Conservation (phyloP, 305 asterid genomes). For the Petunia hybrid region DNA sequence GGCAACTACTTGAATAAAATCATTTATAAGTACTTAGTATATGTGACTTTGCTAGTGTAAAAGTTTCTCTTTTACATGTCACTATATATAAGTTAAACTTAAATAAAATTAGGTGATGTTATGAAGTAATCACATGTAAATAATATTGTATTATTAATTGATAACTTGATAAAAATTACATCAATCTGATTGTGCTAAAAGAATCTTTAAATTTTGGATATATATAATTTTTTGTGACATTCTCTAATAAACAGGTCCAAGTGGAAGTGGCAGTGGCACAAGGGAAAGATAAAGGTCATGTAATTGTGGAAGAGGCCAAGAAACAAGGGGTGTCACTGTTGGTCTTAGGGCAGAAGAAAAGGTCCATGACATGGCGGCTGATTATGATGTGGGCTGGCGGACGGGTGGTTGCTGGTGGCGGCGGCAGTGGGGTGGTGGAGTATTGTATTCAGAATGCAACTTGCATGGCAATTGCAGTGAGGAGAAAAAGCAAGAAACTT, state of each 20-base stretch:
- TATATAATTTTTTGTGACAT: too few relatives aligned
- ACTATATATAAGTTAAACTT: background rate
- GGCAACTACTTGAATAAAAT: too few relatives aligned
- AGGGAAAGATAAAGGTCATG: constrained; percentile 77
- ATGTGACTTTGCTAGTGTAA: too few relatives aligned
- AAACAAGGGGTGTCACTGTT: constrained; percentile 56
- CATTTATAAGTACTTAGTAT: too few relatives aligned
- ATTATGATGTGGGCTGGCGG: constrained; percentile 74
- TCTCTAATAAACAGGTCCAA: constrained; percentile 45
- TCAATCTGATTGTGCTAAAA: too few relatives aligned
- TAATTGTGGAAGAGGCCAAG: constrained; percentile 67
- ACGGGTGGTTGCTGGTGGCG: constrained; percentile 28
- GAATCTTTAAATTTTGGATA: too few relatives aligned
- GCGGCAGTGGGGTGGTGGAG: constrained; percentile 56
- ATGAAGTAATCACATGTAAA: too few relatives aligned
- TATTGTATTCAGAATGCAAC: constrained; percentile 82
- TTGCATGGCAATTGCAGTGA: constrained; percentile 87
- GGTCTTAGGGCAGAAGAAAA: constrained; percentile 80
- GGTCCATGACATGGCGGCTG: constrained; percentile 70
- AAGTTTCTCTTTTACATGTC: too few relatives aligned
- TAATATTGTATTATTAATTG: too few relatives aligned
- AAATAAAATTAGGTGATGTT: too few relatives aligned
- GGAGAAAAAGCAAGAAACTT: constrained; percentile 74
- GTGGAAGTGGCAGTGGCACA: constrained; percentile 62
- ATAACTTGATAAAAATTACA: too few relatives aligned